Evolutionary conservation across 495 filamentous ascomycete species (phyloP), one percentile per base, ranked within the genome.

Genomic region (Neurospora sublineolata): DNA sequence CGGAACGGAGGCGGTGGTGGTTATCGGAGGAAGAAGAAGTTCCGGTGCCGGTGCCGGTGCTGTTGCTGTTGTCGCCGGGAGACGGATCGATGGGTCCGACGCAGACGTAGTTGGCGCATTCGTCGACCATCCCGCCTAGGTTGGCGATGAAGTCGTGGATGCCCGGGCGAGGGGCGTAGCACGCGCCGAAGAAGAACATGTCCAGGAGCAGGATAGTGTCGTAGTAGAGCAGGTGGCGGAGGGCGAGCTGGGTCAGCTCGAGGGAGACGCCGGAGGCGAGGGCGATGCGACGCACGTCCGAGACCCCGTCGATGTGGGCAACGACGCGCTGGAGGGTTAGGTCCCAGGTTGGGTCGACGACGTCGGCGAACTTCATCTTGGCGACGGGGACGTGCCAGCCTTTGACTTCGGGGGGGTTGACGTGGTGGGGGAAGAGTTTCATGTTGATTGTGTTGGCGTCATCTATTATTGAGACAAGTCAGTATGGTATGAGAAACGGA

Each of bases 381-480:
- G 92, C 90, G 18, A 98, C 86, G 14, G 95, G 95, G 11, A 99
- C 96, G 76, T 97, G 92, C 89, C 90, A 96, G 9, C 92, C 85
- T 74, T 89, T 89, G 71, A 97, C 89, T 8, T 88, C 85, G 0
- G 94, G 89, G 0, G 94, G 94, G 8, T 88, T 87, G 3, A 89
- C 86, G 76, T 94, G 93, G 68, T 90, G 88, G 0, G 93, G 93
- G 81, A 97, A 97, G 68, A 97, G 88, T 79, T 97, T 97, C 85
- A 99, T 92, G 80, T 97, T 97, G 78, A 99, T 87, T 12, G 93
- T 97, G 82, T 97, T 97, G 72, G 92, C 89, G 73, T 96, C 93
- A 80, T 97, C 94, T 93, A 30, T 7, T 3, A 8, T 71, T 37
- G 20, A 69, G 10, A 39, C 7, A 23, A 20, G 68, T 27, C 39